Percentiles rank a stretch among this genome's conserved stretches.
phyloP scores from a whole-genome alignment of 352 stramenopile genomes.

The Phytophthora sansomeana region DNA sequence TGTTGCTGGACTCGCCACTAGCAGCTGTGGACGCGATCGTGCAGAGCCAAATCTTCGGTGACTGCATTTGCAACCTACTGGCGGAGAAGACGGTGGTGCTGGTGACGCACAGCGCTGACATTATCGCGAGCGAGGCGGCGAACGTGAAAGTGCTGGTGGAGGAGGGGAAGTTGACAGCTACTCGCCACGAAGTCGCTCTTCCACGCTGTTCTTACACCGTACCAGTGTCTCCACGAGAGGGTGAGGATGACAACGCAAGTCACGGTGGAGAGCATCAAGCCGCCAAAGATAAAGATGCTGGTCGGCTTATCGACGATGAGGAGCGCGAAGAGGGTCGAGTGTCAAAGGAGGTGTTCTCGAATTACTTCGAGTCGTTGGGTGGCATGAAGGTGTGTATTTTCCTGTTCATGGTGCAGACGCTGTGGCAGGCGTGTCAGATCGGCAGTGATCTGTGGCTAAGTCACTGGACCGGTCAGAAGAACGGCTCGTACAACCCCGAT shows the following conservation, averaged over 20 bases:
- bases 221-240: constrained; percentile 8
- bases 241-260: neutral
- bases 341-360: constrained; percentile 45
- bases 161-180: constrained; percentile 26
- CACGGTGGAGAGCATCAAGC: constrained; percentile 9
- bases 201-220: constrained; percentile 19
- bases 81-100: constrained; percentile 81
- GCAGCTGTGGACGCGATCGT: constrained; percentile 95
- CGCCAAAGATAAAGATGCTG: constrained; percentile 3
- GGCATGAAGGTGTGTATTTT: constrained; percentile 34
- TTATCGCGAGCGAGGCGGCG: constrained; percentile 43
- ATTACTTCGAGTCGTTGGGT: constrained; percentile 53
- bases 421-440: constrained; percentile 52
- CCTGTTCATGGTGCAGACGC: constrained; percentile 26
- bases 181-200: constrained; percentile 16
- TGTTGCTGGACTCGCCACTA: constrained; percentile 94
- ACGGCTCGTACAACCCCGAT: constrained; percentile 24
- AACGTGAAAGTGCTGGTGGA: constrained; percentile 42
- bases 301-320: constrained; percentile 51
- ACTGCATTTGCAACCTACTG: constrained; percentile 46
- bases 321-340: constrained; percentile 52
- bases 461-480: constrained; percentile 49
- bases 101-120: constrained; percentile 86
- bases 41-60: constrained; percentile 88
- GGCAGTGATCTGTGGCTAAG: constrained; percentile 45